These are phyloP conservation scores for Phlebopus sp. DNA, from an alignment of 1,284 basidiomycete genomes.

Conservation along the genomic window DNA sequence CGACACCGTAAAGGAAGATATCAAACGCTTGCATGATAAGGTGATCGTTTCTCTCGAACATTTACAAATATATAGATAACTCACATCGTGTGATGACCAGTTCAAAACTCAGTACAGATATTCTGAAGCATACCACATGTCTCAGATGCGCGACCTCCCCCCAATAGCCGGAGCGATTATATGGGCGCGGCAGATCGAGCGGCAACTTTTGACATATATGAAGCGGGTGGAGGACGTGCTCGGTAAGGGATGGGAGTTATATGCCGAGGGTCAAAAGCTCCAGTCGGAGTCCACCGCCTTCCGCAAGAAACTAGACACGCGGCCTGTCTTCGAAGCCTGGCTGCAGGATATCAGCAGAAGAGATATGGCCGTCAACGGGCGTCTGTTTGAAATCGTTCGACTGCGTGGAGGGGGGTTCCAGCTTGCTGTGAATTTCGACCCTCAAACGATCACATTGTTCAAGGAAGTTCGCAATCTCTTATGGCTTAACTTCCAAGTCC, in stretches of 20 bases:
- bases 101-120: constrained; percentile 94
- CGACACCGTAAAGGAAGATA: constrained; percentile 97
- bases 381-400: constrained; percentile 94
- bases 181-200: constrained; percentile 98
- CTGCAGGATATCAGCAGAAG: constrained; percentile 91
- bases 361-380: constrained; percentile 88
- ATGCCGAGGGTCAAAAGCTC: constrained; percentile 98
- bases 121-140: constrained; percentile 97
- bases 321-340: constrained; percentile 95
- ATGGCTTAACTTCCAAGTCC: constrained; percentile 95
- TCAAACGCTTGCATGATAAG: constrained; percentile 93
- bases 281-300: constrained; percentile 91
- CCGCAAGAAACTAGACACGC: constrained; percentile 93
- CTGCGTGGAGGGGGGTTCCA: constrained; percentile 82
- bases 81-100: constrained; percentile 34
- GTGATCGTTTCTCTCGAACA: constrained; percentile 33
- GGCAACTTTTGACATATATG: constrained; percentile 96
- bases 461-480: constrained; percentile 96
- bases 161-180: constrained; percentile 97
- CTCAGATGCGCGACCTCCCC: constrained; percentile 95
- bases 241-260: constrained; percentile 97
- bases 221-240: constrained; percentile 99
- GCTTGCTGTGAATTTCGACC: constrained; percentile 95
- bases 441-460: constrained; percentile 96
- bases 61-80: constrained; percentile 5